phyloP scores from a whole-genome alignment of 1,284 basidiomycete genomes.

The Ceratobasidium sp. region DNA sequence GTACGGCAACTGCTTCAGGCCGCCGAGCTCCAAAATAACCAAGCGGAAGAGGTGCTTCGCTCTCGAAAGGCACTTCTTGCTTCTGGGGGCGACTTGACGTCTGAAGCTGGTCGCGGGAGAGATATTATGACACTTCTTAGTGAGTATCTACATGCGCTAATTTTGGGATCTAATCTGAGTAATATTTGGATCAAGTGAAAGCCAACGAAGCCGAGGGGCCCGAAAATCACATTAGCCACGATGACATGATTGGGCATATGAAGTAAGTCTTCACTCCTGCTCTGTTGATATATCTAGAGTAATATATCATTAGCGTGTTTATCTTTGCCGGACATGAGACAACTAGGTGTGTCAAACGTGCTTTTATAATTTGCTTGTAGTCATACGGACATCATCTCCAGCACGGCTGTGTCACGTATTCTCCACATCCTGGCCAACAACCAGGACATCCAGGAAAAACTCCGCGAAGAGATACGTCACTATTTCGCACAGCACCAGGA shows the following conservation, averaged over 20 bases:
- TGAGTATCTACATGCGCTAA: conserved; percentile 52
- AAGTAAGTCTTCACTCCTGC: conserved; percentile 58
- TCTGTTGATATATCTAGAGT: background rate
- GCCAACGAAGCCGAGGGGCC: conserved; percentile 57
- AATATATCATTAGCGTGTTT: conserved; percentile 49
- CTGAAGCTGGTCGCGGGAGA: conserved; percentile 55
- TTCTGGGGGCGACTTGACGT: conserved; percentile 50
- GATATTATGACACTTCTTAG: conserved; percentile 67
- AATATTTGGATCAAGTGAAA: conserved; percentile 53
- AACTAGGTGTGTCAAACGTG: background rate
- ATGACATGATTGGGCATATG: conserved; percentile 64
- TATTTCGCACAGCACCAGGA: conserved; percentile 50
- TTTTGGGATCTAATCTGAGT: background rate
- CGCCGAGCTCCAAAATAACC: conserved; percentile 64
- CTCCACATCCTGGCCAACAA: conserved; percentile 58
- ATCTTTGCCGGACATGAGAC: conserved; percentile 63
- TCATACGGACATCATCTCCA: conserved; percentile 53
- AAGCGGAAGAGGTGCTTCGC: conserved; percentile 60
- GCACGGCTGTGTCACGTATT: conserved; percentile 58
- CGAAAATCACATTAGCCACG: conserved; percentile 59
- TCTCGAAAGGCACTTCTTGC: conserved; percentile 52
- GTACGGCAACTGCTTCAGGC: conserved; percentile 63
- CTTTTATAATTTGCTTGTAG: conserved; percentile 50
- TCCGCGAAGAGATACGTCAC: conserved; percentile 57
- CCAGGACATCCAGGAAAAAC: conserved; percentile 56